Conservation (phyloP, 2,329 filamentous ascomycete genomes). For the Trichoderma sp. region DNA sequence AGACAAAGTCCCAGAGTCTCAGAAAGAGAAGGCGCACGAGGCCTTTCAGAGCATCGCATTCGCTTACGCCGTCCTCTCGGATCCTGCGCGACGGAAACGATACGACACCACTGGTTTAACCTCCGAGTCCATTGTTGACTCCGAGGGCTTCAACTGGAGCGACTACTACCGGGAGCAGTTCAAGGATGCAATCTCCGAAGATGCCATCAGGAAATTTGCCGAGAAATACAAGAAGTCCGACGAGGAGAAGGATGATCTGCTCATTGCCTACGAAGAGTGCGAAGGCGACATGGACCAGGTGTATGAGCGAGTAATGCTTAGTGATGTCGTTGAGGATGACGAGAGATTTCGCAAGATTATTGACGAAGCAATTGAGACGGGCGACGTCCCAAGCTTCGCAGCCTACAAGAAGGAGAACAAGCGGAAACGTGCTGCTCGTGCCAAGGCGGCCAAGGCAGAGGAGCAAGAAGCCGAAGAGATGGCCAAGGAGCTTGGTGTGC, state of each 20-base stretch:
- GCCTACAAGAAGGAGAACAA: constrained; percentile 75
- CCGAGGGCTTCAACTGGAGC: constrained; percentile 84
- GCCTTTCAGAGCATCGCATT: constrained; percentile 91
- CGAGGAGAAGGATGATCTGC: constrained; percentile 77
- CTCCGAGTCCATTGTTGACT: constrained; percentile 74
- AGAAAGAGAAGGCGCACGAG: constrained; percentile 72
- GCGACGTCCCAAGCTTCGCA: constrained; percentile 66
- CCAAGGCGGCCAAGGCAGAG: constrained; percentile 66
- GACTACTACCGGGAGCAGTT: constrained; percentile 88
- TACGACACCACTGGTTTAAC: constrained; percentile 93
- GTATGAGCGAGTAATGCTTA: constrained; percentile 85
- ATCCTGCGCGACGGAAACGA: constrained; percentile 74
- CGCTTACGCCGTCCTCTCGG: constrained; percentile 90
- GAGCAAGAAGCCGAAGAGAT: constrained; percentile 72
- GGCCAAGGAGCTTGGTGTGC: constrained; percentile 72
- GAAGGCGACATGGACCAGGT: constrained; percentile 76
- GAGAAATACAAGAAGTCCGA: constrained; percentile 80
- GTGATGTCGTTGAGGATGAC: constrained; percentile 80
- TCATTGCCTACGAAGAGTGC: constrained; percentile 71
- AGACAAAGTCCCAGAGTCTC: constrained; percentile 75
- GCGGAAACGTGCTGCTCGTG: constrained; percentile 59
- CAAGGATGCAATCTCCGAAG: constrained; percentile 70
- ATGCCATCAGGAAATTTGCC: constrained; percentile 75
- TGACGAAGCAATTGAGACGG: constrained; percentile 71
- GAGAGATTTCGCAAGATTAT: constrained; percentile 80